phyloP scores from a whole-genome alignment of 2,329 filamentous ascomycete species.

The Phyllosticta citribraziliensis region DNA sequence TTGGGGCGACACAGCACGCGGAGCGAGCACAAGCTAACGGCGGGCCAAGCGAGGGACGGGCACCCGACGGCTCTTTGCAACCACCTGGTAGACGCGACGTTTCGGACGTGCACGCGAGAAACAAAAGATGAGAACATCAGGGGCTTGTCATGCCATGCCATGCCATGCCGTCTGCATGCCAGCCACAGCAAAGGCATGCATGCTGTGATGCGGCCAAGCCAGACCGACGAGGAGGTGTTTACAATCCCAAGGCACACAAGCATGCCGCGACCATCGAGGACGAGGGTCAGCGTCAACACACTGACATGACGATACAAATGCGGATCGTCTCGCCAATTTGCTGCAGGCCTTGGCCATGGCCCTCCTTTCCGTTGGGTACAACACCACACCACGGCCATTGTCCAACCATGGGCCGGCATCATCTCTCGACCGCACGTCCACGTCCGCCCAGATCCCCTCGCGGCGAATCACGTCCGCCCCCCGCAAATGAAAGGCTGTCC shows the following conservation, averaged over 20 bases:
- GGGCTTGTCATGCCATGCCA: background rate
- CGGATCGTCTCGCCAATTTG: background rate
- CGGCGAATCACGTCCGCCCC: background rate
- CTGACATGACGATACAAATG: background rate
- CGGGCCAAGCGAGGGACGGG: background rate
- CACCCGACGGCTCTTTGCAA: no score
- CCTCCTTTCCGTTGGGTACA: no score
- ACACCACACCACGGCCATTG: background rate
- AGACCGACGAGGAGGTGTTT: no score
- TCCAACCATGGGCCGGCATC: background rate
- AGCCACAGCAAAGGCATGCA: background rate
- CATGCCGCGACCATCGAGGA: no score
- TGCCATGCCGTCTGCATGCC: background rate
- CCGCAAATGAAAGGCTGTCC: background rate
- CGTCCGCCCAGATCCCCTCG: background rate
- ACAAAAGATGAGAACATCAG: background rate
- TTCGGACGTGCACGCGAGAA: background rate
- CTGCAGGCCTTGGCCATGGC: background rate
- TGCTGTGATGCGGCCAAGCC: background rate
- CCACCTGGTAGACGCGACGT: background rate
- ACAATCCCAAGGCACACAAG: no score
- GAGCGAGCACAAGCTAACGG: background rate
- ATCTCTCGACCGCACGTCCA: background rate
- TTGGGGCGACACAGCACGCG: background rate
- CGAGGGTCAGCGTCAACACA: background rate